A percentile compares a stretch with the other conserved stretches of the same genome.
Conservation (phyloP, 2,329 filamentous ascomycete genomes). For the Aschersonia sp. region DNA sequence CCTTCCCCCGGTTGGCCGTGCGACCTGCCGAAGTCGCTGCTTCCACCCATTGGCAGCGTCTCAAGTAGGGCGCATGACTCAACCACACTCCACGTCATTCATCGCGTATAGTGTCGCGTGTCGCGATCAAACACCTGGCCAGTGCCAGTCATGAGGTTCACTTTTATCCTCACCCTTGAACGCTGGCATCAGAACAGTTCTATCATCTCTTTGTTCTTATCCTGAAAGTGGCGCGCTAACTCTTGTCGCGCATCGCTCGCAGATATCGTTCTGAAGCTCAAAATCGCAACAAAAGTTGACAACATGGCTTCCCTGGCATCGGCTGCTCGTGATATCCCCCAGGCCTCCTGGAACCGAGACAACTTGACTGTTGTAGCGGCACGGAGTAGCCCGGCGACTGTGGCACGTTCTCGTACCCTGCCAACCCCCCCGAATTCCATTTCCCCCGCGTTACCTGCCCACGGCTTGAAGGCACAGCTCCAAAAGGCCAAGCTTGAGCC, state of each 20-base stretch:
- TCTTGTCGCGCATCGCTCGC: background rate
- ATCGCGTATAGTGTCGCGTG: background rate
- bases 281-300: slow-evolving; percentile 16
- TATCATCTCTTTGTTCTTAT: no score
- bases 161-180: no score
- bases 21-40: slow-evolving; percentile 1
- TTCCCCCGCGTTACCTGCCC: slow-evolving; percentile 72
- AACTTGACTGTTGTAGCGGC: slow-evolving; percentile 60
- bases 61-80: slow-evolving; percentile 6
- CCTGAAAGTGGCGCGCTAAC: no score
- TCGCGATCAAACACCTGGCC: background rate
- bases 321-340: slow-evolving; percentile 53
- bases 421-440: slow-evolving; percentile 93
- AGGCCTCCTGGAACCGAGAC: slow-evolving; percentile 48
- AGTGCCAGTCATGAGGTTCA: background rate
- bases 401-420: slow-evolving; percentile 50
- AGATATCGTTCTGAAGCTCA: slow-evolving; percentile 27
- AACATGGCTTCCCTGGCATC: slow-evolving; percentile 51
- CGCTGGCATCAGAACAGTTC: no score
- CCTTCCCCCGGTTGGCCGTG: background rate
- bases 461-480: slow-evolving; percentile 58
- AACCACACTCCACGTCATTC: slow-evolving; percentile 1
- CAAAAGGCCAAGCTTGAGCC: slow-evolving; percentile 43
- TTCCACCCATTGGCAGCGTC: background rate
- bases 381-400: slow-evolving; percentile 43